phyloP scores from a whole-genome alignment of 768 basidiomycete species.

The Mycena latifolia region DNA sequence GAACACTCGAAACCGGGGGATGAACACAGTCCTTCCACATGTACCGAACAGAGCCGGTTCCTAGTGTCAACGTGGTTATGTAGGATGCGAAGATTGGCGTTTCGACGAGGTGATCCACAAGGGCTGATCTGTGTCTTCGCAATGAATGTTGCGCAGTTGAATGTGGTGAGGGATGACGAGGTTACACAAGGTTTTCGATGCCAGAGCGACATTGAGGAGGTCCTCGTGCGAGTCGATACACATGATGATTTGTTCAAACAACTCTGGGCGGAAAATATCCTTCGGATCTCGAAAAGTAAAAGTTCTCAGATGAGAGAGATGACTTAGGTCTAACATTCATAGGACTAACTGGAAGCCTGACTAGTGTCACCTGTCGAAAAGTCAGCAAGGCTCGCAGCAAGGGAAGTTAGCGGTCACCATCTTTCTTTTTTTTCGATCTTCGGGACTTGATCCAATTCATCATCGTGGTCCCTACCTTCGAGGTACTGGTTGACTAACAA shows the following conservation, averaged over 20 bases:
- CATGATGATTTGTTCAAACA: not conserved
- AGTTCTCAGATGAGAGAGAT: too few species aligned
- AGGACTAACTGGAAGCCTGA: too few species aligned
- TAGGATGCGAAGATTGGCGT: not conserved
- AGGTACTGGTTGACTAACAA: too few species aligned
- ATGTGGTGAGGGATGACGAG: not conserved
- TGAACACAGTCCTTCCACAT: too few species aligned
- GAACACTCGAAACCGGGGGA: too few species aligned
- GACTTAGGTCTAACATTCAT: too few species aligned
- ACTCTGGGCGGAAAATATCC: not conserved
- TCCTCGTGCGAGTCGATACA: not conserved
- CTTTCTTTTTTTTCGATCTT: too few species aligned
- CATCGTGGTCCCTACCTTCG: too few species aligned
- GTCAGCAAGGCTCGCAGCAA: too few species aligned
- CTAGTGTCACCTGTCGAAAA: too few species aligned
- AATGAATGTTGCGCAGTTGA: not conserved
- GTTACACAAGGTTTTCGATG: not conserved
- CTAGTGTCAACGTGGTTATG: not conserved
- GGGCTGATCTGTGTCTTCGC: not conserved
- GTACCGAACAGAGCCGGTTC: not conserved
- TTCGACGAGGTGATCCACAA: not conserved
- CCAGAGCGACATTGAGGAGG: not conserved
- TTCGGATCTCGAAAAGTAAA: not conserved
- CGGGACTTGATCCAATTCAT: too few species aligned
- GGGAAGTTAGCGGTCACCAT: too few species aligned